Evolutionary conservation across 1,139 yeast genomes (phyloP), one percentile per base, ranked within the genome.

Genomic region (Oligophagozyma castellii): DNA sequence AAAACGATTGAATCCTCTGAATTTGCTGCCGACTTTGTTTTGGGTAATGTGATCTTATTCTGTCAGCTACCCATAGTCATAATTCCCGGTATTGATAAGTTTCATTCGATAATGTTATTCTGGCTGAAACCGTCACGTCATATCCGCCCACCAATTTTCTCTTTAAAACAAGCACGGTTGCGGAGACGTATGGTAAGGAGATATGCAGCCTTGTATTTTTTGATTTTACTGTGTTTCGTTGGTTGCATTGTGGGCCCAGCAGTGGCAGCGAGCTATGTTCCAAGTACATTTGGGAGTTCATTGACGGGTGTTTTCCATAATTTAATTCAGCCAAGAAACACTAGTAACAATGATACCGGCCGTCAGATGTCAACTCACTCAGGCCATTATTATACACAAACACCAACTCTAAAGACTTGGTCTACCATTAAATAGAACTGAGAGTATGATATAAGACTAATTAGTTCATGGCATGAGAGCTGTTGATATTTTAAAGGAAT

Each of bases 71-170:
- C 99, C 46, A 53, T 84, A 32, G 66, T 92, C 42, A 68, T 70
- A 44, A 62, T 89, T 48, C 99, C 99, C 51, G 67, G 72, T 59
- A 65, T 86, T 57, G 98, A 89, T 63, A 80, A 86, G 66, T 84
- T 94, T 93, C 99, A 89, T 63, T 86, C 98, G 27, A 78, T 86
- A 61, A 76, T 89, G 89, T 70, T 89, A 61, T 89, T 89, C 74
- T 89, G 99, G 99, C 76, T 89, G 62, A 81, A 84, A 58, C 98
- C 98, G 39, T 77, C 93, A 38, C 79, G 93, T 64, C 95, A 89
- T 65, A 89, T 89, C 52, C 81, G 99, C 60, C 98, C 96, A 43
- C 98, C 98, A 46, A 89, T 89, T 55, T 92, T 83, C 63, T 84
- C 96, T 12, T 67, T 89, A 64, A 89, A 92, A 63, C 98, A 92